Evolutionary conservation across 2,329 filamentous ascomycete genomes (phyloP), one percentile per base, ranked within the genome.

Genomic region (Penicillium sp.): DNA sequence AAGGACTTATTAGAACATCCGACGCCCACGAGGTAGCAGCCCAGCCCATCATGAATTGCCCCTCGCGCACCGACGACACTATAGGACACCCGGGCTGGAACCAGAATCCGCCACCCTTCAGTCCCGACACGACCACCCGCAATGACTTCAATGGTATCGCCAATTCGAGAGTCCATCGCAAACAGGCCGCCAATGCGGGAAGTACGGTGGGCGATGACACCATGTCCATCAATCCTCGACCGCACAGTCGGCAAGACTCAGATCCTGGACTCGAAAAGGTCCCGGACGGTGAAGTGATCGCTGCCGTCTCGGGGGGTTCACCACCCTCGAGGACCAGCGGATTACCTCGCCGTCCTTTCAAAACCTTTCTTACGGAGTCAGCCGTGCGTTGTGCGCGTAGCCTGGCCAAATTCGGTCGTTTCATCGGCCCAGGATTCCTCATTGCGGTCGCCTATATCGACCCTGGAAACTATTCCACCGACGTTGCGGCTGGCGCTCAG

Each of bases 131-230:
- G 21, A 84, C 80, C 2, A 84, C 80, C 4, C 70, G 77, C 41
- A 75, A 77, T 49, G 80, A 83, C 53, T 65, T 84, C 41, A 80
- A 80, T 58, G 75, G 76, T 20, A 73, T 81, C 43, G 77, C 75
- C 26, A 83, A 81, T 57, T 67, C 74, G 2, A 70, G 79, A 49
- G 65, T 72, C n/a, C 68, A 74, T 45, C 67, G 73, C 52, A 71
- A 53, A 31, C 57, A 60, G 51, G 54, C 56, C 3, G 48, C 58
- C 30, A 60, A 48, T 36, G 38, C 43, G 7, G 52, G 47, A n/a
- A 51, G 47, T 15, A 36, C 40, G 25, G 27, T 43, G 5, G 53
- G 45, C n/a, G 56, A 57, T 26, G 54, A 57, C 13, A 50, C 57
- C 2, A 35, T 52, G 28, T 45, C 46, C 7, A 47, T 57, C n/a